Conservation (phyloP, 148 eudicot genomes). For the Dysphania ambrosioides region DNA sequence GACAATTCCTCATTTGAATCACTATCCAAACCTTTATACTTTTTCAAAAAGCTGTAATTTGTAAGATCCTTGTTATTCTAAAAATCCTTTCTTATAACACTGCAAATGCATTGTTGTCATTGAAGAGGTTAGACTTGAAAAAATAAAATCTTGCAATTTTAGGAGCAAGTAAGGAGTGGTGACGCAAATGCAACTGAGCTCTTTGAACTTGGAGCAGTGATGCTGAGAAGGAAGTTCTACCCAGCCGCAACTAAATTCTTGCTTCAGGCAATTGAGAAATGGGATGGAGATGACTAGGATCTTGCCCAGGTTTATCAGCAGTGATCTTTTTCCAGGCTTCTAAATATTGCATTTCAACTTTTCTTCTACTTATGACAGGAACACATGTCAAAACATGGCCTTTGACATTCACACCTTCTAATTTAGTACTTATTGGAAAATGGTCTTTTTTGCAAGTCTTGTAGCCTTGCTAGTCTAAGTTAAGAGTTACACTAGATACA, state of each 20-base stretch:
- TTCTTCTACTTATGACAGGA: background rate
- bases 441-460: background rate
- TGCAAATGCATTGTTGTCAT: background rate
- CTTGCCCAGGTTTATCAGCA: conserved; percentile 69
- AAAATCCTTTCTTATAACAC: background rate
- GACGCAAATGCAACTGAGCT: conserved; percentile 83
- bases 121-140: background rate
- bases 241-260: conserved; percentile 84
- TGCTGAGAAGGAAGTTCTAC: conserved; percentile 84
- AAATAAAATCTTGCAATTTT: conserved; percentile 15
- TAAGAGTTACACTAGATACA: background rate
- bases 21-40: background rate
- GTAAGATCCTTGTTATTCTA: background rate
- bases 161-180: conserved; percentile 99
- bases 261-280: conserved; percentile 81
- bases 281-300: conserved; percentile 98
- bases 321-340: conserved; percentile 4
- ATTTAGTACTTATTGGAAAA: background rate
- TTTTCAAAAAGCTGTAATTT: no score
- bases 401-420: background rate
- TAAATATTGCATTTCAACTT: background rate
- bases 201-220: conserved; percentile 96
- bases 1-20: background rate
- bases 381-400: background rate
- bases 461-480: background rate